Conservation (phyloP, 495 filamentous ascomycete species). For the Pseudoneurospora amorphoporcata region DNA sequence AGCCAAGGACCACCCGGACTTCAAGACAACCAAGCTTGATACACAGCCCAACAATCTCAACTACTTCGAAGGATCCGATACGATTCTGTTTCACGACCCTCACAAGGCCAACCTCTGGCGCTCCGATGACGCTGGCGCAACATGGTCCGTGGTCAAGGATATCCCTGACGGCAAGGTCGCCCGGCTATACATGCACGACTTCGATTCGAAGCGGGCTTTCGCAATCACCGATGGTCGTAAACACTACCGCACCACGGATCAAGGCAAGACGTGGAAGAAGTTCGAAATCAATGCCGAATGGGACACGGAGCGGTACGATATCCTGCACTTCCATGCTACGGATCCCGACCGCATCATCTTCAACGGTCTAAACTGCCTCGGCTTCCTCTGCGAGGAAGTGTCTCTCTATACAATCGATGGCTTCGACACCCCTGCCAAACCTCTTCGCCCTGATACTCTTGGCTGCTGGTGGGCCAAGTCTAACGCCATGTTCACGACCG, state of each 20-base stretch:
- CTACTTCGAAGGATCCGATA: conserved; percentile 83
- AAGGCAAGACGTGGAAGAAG: conserved; percentile 65
- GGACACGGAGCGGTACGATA: conserved; percentile 34
- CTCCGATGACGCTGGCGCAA: conserved; percentile 66
- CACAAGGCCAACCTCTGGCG: conserved; percentile 49
- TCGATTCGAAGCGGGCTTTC: conserved; percentile 68
- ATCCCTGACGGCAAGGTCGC: conserved; percentile 51
- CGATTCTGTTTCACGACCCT: conserved; percentile 54
- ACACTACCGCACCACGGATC: conserved; percentile 75
- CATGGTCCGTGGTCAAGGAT: conserved; percentile 56
- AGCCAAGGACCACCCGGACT: conserved; percentile 38
- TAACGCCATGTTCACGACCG: conserved; percentile 59
- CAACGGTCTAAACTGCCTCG: conserved; percentile 57
- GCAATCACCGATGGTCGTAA: conserved; percentile 50
- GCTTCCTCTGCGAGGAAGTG: conserved; percentile 42
- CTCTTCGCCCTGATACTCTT: conserved; percentile 51
- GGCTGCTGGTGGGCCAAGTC: conserved; percentile 79
- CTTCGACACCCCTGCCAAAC: conserved; percentile 54
- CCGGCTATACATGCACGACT: conserved; percentile 61
- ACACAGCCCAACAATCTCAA: conserved; percentile 50
- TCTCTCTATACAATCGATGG: conserved; percentile 76
- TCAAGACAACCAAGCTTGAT: conserved; percentile 47
- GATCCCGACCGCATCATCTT: conserved; percentile 79
- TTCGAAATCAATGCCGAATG: conserved; percentile 49
- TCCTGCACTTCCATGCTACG: conserved; percentile 65